Percentiles rank a stretch among this genome's conserved stretches.
These are phyloP conservation scores for Ramaria sp. DNA, from an alignment of 768 basidiomycete genomes.

Conservation along the genomic window DNA sequence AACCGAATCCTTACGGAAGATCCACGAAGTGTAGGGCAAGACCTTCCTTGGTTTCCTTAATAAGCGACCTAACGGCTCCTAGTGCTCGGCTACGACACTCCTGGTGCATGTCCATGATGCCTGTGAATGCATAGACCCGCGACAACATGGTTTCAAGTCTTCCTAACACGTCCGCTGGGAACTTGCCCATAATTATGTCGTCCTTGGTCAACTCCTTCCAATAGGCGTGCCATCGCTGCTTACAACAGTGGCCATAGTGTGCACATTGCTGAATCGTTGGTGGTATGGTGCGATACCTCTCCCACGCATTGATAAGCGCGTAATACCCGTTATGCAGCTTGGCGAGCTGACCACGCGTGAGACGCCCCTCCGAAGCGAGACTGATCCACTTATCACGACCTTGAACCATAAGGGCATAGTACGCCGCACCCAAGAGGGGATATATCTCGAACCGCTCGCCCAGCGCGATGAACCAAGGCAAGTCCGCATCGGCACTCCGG, in stretches of 20 bases:
- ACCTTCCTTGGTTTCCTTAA: background rate
- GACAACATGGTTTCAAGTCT: conserved; percentile 50
- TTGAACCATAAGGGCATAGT: conserved; percentile 10
- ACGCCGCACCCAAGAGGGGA: conserved; percentile 10
- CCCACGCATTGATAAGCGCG: conserved; percentile 58
- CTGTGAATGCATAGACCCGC: conserved; percentile 62
- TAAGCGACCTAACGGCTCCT: background rate
- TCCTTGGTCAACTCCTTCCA: conserved; percentile 67
- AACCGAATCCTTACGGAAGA: background rate
- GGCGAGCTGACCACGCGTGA: conserved; percentile 47
- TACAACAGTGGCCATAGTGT: conserved; percentile 66
- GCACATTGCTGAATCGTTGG: conserved; percentile 53
- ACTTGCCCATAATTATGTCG: conserved; percentile 48
- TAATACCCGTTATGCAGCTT: conserved; percentile 62
- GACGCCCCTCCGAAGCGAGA: conserved; percentile 36
- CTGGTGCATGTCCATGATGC: conserved; percentile 69
- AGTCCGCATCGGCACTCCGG: conserved; percentile 55
- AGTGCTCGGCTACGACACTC: conserved; percentile 41
- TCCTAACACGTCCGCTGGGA: conserved; percentile 57
- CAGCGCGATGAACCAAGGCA: conserved; percentile 14
- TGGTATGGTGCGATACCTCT: conserved; percentile 44
- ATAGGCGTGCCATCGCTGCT: conserved; percentile 65
- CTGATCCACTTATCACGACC: conserved; percentile 28
- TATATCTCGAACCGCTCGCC: conserved; percentile 28
- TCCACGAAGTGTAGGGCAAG: conserved; percentile 1